Evolutionary conservation across 1,284 basidiomycete species (phyloP).

Genomic region (Coniferiporia weirii): DNA sequence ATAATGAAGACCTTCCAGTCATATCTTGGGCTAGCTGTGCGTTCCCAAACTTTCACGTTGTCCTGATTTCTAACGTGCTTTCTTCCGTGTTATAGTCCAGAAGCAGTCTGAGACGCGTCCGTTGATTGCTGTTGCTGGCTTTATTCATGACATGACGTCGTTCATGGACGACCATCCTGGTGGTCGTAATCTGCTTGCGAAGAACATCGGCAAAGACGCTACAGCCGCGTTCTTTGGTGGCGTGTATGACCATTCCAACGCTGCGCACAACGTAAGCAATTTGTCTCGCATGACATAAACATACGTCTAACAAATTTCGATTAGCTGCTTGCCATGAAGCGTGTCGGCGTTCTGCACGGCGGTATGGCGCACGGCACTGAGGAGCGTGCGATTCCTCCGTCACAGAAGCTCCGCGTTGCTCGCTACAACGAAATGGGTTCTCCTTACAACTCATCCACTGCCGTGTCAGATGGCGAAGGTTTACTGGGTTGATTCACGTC

Average conservation of each 20-base stretch:
- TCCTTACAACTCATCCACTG: slow-evolving; percentile 36
- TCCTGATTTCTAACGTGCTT: slow-evolving; percentile 14
- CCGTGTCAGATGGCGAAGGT: slow-evolving; percentile 35
- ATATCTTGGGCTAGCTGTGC: slow-evolving; percentile 83
- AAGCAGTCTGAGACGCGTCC: slow-evolving; percentile 73
- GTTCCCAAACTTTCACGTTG: slow-evolving; percentile 25
- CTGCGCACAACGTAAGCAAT: slow-evolving; percentile 72
- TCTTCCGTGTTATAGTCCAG: slow-evolving; percentile 45
- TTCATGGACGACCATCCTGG: slow-evolving; percentile 92
- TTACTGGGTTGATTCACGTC: slow-evolving; percentile 26
- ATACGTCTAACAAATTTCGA: slow-evolving; percentile 20
- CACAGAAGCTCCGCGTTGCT: slow-evolving; percentile 64
- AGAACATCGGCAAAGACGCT: slow-evolving; percentile 76
- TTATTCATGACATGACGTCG: slow-evolving; percentile 85
- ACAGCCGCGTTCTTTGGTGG: slow-evolving; percentile 93
- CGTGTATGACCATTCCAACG: slow-evolving; percentile 91
- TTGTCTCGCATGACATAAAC: background rate
- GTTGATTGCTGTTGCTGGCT: slow-evolving; percentile 79
- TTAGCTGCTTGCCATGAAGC: slow-evolving; percentile 80
- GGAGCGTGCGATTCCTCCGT: slow-evolving; percentile 61
- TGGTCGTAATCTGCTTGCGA: slow-evolving; percentile 66
- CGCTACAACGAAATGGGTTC: slow-evolving; percentile 57
- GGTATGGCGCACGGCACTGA: slow-evolving; percentile 62
- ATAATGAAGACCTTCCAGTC: slow-evolving; percentile 71
- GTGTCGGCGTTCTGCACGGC: slow-evolving; percentile 81